Conservation (phyloP, 2,329 filamentous ascomycete species). For the Acarospora socialis region DNA sequence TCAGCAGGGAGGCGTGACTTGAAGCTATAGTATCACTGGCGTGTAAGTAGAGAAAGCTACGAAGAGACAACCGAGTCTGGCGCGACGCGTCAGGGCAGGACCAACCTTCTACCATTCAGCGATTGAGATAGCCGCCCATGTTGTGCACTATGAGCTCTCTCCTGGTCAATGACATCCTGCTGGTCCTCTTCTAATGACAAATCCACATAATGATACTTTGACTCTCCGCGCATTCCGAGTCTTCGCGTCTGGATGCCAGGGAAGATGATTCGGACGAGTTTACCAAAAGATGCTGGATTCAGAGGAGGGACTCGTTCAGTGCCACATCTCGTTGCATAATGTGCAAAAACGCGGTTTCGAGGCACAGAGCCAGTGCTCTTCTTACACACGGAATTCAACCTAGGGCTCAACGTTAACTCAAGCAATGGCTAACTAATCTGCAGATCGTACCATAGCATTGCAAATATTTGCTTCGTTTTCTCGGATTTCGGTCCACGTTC, state of each 20-base stretch:
- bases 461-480: slow-evolving; percentile 38
- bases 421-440: neutral
- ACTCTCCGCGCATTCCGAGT: slow-evolving; percentile 86
- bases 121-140: neutral
- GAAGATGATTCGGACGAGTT: slow-evolving; percentile 90
- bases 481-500: slow-evolving; percentile 37
- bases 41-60: no score
- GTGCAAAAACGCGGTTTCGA: slow-evolving; percentile 83
- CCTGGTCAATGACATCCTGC: slow-evolving; percentile 13
- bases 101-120: no score
- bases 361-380: slow-evolving; percentile 56
- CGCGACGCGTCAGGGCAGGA: no score
- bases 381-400: slow-evolving; percentile 14
- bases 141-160: neutral
- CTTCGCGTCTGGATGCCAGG: slow-evolving; percentile 86
- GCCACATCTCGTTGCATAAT: slow-evolving; percentile 84
- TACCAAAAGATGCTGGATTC: slow-evolving; percentile 95
- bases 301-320: slow-evolving; percentile 87
- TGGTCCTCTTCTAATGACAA: slow-evolving; percentile 33
- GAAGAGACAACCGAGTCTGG: no score
- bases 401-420: neutral
- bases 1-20: slow-evolving; percentile 16
- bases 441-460: slow-evolving; percentile 34
- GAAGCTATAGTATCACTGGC: no score
- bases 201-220: slow-evolving; percentile 82